Conservation (phyloP, 257 asterid genomes). For the Paraleonurus japonicus region DNA sequence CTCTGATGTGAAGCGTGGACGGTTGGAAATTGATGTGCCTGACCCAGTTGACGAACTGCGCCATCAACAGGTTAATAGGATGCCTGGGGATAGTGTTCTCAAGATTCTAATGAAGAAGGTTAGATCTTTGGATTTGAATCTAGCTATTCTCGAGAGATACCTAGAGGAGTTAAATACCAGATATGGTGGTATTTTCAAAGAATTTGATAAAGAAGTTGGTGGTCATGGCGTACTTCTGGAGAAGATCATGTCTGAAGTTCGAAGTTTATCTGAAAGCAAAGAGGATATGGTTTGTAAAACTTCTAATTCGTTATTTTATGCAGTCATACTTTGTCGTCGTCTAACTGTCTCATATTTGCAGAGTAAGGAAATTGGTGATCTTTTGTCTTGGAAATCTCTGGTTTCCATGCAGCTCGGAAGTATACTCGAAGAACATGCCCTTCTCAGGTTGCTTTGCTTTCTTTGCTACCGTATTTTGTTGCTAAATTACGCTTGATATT, state of each 20-base stretch:
- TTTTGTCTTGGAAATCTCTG: slow-evolving; percentile 73
- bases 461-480: not conserved
- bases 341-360: slow-evolving; percentile 35
- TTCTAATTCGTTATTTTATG: not conserved
- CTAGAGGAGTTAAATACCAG: slow-evolving; percentile 74
- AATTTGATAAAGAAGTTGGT: slow-evolving; percentile 60
- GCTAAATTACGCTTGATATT: not conserved
- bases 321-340: not conserved
- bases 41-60: slow-evolving; percentile 78
- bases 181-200: slow-evolving; percentile 66
- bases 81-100: slow-evolving; percentile 98
- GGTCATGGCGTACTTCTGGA: slow-evolving; percentile 53
- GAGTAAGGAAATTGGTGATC: slow-evolving; percentile 68
- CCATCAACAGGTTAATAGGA: slow-evolving; percentile 71
- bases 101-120: slow-evolving; percentile 88
- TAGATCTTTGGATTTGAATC: slow-evolving; percentile 75
- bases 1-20: slow-evolving; percentile 44
- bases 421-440: slow-evolving; percentile 55
- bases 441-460: slow-evolving; percentile 58
- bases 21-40: slow-evolving; percentile 42
- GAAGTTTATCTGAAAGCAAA: slow-evolving; percentile 62
- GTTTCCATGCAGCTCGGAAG: slow-evolving; percentile 68
- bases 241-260: slow-evolving; percentile 58
- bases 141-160: slow-evolving; percentile 78
- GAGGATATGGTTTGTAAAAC: slow-evolving; percentile 60